Base-by-base conservation (phyloP, 441 rosid genomes). In the Croton setiger region DNA sequence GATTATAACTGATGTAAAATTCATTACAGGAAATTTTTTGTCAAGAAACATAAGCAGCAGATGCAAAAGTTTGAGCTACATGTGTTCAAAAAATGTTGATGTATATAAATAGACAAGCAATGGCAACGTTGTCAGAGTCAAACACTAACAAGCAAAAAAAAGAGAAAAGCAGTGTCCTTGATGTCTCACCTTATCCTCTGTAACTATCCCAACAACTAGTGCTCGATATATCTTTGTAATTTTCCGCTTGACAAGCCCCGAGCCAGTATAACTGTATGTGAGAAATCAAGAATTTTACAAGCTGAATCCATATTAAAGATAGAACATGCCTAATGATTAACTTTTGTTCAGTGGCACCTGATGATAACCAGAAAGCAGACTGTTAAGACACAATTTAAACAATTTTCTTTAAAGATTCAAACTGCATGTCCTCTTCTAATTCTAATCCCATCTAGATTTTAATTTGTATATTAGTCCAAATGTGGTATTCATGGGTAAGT, bases 211-310 rank as follows among this genome's bases (percentile, higher is more conserved):
- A 66, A 69, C 62, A 20, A 85, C 97, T 54, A 91, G 82, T 61
- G 97, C 96, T 43, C 92, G 85, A 58, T 88, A 91, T 72, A 88
- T 81, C 87, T 94, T 91, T 58, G 85, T 61, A 71, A 94, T 88
- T 78, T 83, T 85, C 83, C 93, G 67, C 14, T 70, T 59, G 73
- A 69, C 67, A 67, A 36, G 41, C 72, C 81, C 82, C 68, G 56
- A 70, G 66, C 72, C 72, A 64, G 72, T 15, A 68, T 79, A 74
- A 47, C 85, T 80, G 80, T 47, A 71, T 63, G 74, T 43, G 48
- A 49, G 62, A 63, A 48, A 73, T 31, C 60, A 53, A 21, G 68
- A 45, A 57, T 69, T 37, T 67, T 45, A 53, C 71, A 52, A 72
- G 60, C 17, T 51, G 51, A 70, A 66, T 36, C 31, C 11, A 45